phyloP scores from a whole-genome alignment of 805 yeast genomes.

The Diddensiella santjacobensis region DNA sequence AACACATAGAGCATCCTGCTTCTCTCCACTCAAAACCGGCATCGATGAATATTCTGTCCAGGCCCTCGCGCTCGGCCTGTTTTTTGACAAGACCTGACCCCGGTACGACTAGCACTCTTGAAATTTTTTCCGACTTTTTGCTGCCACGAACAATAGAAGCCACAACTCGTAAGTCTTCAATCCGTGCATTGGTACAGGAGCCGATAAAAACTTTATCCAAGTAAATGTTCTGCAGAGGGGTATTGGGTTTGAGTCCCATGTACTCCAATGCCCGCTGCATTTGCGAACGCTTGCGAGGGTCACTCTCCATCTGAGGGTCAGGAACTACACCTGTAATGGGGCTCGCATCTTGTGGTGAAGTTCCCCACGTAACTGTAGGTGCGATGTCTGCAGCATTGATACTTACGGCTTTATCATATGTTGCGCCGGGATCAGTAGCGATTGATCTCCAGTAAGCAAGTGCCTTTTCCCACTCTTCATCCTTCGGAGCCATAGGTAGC shows the following conservation, averaged over 20 bases:
- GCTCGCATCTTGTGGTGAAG: conserved; percentile 96
- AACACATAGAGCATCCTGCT: conserved; percentile 99
- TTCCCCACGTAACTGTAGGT: conserved; percentile 99
- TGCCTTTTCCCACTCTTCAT: conserved; percentile 92
- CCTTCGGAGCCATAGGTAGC: conserved; percentile 91
- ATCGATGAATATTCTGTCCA: conserved; percentile 78
- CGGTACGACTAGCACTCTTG: conserved; percentile 82
- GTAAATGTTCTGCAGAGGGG: conserved; percentile 63
- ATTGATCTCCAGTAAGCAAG: conserved; percentile 83
- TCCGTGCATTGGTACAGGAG: conserved; percentile 95
- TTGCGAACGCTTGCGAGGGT: conserved; percentile 68
- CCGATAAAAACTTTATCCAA: conserved; percentile 96
- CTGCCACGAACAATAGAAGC: conserved; percentile 89
- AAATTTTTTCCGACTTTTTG: conserved; percentile 74
- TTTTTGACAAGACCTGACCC: conserved; percentile 93
- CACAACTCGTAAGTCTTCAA: conserved; percentile 93
- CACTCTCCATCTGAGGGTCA: conserved; percentile 65
- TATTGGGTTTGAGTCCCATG: conserved; percentile 84
- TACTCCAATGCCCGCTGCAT: conserved; percentile 87
- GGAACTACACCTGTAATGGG: conserved; percentile 90
- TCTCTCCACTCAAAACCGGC: conserved; percentile 99
- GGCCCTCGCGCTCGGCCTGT: conserved; percentile 92
- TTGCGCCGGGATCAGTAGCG: conserved; percentile 82
- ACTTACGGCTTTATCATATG: conserved; percentile 74
- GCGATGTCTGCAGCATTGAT: conserved; percentile 80